Evolutionary conservation across 2,329 filamentous ascomycete genomes (phyloP), one percentile per base, ranked within the genome.

Genomic region (Epichloe festucae): DNA sequence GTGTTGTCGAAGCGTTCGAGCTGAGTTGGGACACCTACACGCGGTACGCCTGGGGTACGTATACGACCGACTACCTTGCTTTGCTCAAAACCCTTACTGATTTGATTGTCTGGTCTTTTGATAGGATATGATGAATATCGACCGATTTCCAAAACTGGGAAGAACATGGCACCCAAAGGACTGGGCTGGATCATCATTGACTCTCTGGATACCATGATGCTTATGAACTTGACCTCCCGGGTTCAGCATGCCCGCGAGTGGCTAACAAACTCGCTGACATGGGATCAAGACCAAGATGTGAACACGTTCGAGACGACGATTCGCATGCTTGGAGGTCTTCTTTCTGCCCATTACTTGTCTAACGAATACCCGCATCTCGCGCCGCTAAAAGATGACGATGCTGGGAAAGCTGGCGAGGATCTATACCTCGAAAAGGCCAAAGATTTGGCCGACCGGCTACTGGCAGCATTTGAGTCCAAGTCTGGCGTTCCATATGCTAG

Each of bases 161-260:
- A 75, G 49, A 82, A 93, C 60, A 97, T 98, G 91, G 83, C 89
- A 6, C 77, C 85, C 3, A 82, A 88, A 55, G 93, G 91, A 27
- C 77, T 98, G 69, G 93, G 93, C 34, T 98, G 94, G 93, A 97
- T 97, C 62, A 96, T 98, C 55, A 85, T 98, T 52, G 93, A 98
- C 70, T 83, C 91, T 12, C 73, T 98, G 56, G 93, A 98, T 67
- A 98, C 93, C 1, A 79, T 97, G 76, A 98, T 98, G 72, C 75
- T 98, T 55, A 98, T 98, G 93, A 97, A 97, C 66, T 75, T 95
- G 57, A 97, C 91, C 14, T 85, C 82, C 35, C 83, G 90, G 55
- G 77, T 98, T 40, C 77, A 82, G 39, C 83, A 94, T 62, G 91
- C 93, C 31, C 78, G 91, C 52, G 80, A 95, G 63, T 98, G 93